Percentiles rank a stretch among this genome's conserved stretches.
Evolutionary conservation across 768 basidiomycete genomes (phyloP).

Genomic region (Nidularia pulvinata): DNA sequence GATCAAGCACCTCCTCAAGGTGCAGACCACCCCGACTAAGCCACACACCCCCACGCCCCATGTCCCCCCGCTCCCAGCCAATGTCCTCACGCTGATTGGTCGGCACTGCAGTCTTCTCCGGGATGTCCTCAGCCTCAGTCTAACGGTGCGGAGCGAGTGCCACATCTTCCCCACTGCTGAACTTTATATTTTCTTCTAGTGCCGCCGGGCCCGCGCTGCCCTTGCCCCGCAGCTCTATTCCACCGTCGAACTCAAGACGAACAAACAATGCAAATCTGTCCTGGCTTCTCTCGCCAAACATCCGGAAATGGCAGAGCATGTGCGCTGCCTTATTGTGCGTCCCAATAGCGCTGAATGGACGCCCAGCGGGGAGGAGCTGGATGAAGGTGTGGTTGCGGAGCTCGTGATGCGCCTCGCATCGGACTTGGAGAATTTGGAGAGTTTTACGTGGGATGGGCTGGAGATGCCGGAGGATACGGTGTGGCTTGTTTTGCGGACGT

Average conservation of each 20-base stretch:
- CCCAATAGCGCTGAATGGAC: slow-evolving; percentile 33
- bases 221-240: slow-evolving; percentile 26
- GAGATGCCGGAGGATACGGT: slow-evolving; percentile 30
- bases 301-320: slow-evolving; percentile 23
- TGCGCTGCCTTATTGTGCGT: slow-evolving; percentile 22
- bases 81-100: slow-evolving; percentile 21
- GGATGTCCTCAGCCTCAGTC: slow-evolving; percentile 24
- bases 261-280: slow-evolving; percentile 25
- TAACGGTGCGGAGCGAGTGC: slow-evolving; percentile 13
- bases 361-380: slow-evolving; percentile 23
- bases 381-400: slow-evolving; percentile 24
- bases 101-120: slow-evolving; percentile 14
- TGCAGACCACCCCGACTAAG: neutral
- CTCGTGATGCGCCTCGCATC: slow-evolving; percentile 21
- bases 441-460: slow-evolving; percentile 34
- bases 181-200: slow-evolving; percentile 11
- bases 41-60: neutral
- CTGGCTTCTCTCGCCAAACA: slow-evolving; percentile 47
- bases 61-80: slow-evolving; percentile 10
- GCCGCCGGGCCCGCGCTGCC: slow-evolving; percentile 18
- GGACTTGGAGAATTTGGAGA: slow-evolving; percentile 17
- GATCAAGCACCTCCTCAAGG: slow-evolving; percentile 13
- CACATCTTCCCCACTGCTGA: neutral
- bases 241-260: slow-evolving; percentile 30
- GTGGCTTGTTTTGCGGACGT: slow-evolving; percentile 29